phyloP scores from a whole-genome alignment of 305 asterid species.

The Petunia hybrid region DNA sequence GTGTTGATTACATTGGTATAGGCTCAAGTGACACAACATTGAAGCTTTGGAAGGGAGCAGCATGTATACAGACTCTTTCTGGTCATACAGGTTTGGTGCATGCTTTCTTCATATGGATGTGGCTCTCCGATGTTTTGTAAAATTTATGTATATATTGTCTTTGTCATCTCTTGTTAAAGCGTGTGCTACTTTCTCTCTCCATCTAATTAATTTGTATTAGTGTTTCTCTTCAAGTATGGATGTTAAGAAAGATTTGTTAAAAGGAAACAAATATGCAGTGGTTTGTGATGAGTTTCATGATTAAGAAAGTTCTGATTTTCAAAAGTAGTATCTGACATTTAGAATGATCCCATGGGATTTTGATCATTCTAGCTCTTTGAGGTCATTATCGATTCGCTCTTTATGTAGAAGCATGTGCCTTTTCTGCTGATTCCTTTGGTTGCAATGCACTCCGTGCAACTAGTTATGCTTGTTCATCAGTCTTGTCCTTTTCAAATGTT shows the following conservation, averaged over 20 bases:
- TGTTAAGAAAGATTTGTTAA: not conserved
- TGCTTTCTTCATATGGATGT: conserved; percentile 26
- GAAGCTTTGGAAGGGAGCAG: conserved; percentile 93
- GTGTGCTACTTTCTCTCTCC: not conserved
- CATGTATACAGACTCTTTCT: conserved; percentile 69
- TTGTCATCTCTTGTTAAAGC: not conserved
- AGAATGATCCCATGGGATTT: not conserved
- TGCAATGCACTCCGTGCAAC: conserved; percentile 1
- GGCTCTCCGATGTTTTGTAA: not conserved
- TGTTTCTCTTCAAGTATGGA: conserved; percentile 24
- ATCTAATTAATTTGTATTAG: not conserved
- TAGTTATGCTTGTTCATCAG: not conserved
- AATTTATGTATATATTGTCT: conserved; percentile 27
- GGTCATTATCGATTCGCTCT: not conserved
- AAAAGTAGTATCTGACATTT: conserved; percentile 14
- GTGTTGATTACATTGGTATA: conserved; percentile 45
- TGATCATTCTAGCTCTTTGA: conserved; percentile 9
- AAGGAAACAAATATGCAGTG: conserved; percentile 8
- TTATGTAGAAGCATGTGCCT: not conserved
- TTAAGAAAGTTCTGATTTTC: not conserved
- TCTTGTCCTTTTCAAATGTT: not conserved
- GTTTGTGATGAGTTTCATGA: not conserved
- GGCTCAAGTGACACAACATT: conserved; percentile 93
- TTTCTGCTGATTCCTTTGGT: not conserved
- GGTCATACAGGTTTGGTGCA: conserved; percentile 84